Base-by-base conservation (phyloP, 2,329 filamentous ascomycete genomes). In the Ophiocordyceps camponoti-floridani region DNA sequence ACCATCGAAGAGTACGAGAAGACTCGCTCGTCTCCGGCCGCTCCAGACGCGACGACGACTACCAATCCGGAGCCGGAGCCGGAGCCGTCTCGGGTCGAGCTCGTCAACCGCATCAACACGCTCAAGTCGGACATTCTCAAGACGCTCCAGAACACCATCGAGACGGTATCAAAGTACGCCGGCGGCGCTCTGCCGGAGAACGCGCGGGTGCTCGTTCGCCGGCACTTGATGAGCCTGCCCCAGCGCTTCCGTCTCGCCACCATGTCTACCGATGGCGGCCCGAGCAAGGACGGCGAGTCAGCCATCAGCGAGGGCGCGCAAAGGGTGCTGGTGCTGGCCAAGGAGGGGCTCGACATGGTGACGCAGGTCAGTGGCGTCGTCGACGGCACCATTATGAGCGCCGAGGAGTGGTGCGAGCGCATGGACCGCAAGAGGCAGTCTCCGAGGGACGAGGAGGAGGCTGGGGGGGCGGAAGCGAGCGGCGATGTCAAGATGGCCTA, bases 281-380 rank as follows among this genome's bases (percentile, higher is more conserved):
- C 48, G 50, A 48, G 55, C 42, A 58, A 58, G 46, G 58, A 63
- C 41, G 59, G 54, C 42, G 64, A 66, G 42, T 58, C 57, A 9
- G 59, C 59, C 14, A 48, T 64, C 10, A 56, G 59, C 18, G 72
- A 79, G 26, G 70, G 70, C 44, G 87, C 85, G 0, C 81, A 87
- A 52, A 73, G 82, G 38, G 87, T 93, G 46, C 66, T 96, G 12
- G 77, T 91, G 1, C 76, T 96, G 44, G 89, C 89, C 7, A 83
- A 82, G 54, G 89, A 96, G 58, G 86, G 88, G 0, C 68, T 96
- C 13, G 87, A 95, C 53, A 94, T 96, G 82, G 87, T 96, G 72
- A 75, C 78, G 1, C 87, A 95, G 59, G 86, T 98, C 43, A 91
- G 80, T 38, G 78, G 80, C 5, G 84, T 95, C 2, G 73, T 96